A percentile compares a stretch with the other conserved stretches of the same genome.
Evolutionary conservation across 208 protist species (phyloP).

Genomic region (Herpetomonas tarakana): DNA sequence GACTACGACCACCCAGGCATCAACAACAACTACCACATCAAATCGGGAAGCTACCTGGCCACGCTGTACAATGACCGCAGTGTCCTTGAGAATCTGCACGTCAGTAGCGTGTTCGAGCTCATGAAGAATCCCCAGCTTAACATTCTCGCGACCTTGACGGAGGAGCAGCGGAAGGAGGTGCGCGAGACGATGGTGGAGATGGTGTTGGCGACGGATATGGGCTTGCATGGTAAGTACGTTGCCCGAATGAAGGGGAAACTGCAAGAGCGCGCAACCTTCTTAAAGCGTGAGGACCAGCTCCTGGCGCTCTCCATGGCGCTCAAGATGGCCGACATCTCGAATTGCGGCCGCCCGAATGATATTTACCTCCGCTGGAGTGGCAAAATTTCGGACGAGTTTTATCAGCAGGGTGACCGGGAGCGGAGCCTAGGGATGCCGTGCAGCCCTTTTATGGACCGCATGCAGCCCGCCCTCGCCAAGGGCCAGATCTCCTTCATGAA

Average conservation of each 20-base stretch:
- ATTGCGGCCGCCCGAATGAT: conserved; percentile 85
- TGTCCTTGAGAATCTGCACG: conserved; percentile 95
- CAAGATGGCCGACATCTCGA: conserved; percentile 95
- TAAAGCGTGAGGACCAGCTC: conserved; percentile 73
- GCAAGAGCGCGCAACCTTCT: conserved; percentile 58
- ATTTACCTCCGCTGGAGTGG: conserved; percentile 90
- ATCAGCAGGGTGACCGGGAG: conserved; percentile 92
- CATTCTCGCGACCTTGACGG: conserved; percentile 75
- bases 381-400: conserved; percentile 93
- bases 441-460: conserved; percentile 94
- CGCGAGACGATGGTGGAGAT: conserved; percentile 89
- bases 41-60: conserved; percentile 79
- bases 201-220: conserved; percentile 95
- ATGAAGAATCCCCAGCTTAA: conserved; percentile 85
- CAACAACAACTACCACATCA: conserved; percentile 93
- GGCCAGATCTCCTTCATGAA: conserved; percentile 92
- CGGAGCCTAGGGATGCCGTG: conserved; percentile 69
- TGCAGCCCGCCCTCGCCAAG: conserved; percentile 73
- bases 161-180: conserved; percentile 79
- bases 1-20: conserved; percentile 97
- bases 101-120: conserved; percentile 87
- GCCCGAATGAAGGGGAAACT: conserved; percentile 62
- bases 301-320: conserved; percentile 89
- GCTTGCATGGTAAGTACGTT: conserved; percentile 85
- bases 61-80: conserved; percentile 94